Base-by-base conservation (phyloP, 1,284 basidiomycete species). In the Apiotrichum mycotoxinovorans region DNA sequence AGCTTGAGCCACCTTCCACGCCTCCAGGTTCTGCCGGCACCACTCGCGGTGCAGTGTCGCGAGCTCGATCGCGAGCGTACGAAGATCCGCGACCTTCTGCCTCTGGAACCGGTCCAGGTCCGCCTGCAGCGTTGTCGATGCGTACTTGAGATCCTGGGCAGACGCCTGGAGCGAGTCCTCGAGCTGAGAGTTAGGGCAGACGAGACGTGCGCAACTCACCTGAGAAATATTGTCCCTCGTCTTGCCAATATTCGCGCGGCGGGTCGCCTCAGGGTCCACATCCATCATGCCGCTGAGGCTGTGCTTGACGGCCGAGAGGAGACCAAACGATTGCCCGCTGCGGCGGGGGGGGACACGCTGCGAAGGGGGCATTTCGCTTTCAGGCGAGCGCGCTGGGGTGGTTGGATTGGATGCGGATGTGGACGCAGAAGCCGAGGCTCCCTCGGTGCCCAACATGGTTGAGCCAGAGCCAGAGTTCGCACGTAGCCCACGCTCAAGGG, bases 211-310 rank as follows among this genome's bases (percentile, higher is more conserved):
- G 35, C 17, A 51, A 72, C 82, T 67, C 70, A 92, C 92, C 81
- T 92, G 90, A 34, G 90, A 88, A 62, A 98, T 97, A 27, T 85
- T 87, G 77, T 98, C 96, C 67, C 90, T 83, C 2, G 93, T 92
- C 79, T 95, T 97, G 62, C 87, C 89, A 63, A 98, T 98, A 57
- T 87, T 86, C 68, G 88, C 96, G 58, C 95, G 82, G 60, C 96
- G 83, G 5, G 95, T 94, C 17, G 89, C 90, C 78, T 98, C 96
- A 0, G 96, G 94, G 78, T 98, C 96, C 9, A 91, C 89, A 68
- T 98, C 96, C 87, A 98, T 97, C 85, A 98, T 94, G 12, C 91
- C 91, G 68, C 95, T 92, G 58, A 99, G 78, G 23, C 92, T 94
- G 78, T 97, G 93, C 68, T 89, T 93, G 53, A 99, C 80, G 9